These are phyloP conservation scores for Fomitiporia mediterranea DNA, from an alignment of 1,284 basidiomycete species.

Conservation along the genomic window DNA sequence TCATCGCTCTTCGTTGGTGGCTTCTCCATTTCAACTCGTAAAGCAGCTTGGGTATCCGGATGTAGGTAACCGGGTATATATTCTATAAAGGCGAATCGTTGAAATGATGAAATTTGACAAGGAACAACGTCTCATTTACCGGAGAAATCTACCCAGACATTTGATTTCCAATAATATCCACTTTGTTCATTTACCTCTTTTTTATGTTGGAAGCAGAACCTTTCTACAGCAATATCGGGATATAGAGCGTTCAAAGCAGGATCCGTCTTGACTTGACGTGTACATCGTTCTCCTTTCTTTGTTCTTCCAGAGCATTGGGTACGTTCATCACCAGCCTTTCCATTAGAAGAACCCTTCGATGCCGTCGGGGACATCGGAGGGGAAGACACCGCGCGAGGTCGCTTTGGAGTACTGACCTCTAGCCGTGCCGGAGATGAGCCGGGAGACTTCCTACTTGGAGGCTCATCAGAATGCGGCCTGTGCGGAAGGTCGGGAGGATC, in stretches of 20 bases:
- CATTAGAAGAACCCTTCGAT: constrained; percentile 31
- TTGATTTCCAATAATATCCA: constrained; percentile 53
- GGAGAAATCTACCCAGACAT: constrained; percentile 52
- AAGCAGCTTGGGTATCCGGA: constrained; percentile 52
- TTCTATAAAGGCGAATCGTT: constrained; percentile 36
- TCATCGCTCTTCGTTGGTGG: constrained; percentile 52
- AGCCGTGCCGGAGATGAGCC: not conserved
- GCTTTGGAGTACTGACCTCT: not conserved
- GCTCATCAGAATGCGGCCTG: constrained; percentile 13
- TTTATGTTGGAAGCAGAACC: constrained; percentile 66
- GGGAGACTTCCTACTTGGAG: not conserved
- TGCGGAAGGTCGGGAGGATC: constrained; percentile 21
- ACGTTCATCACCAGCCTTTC: constrained; percentile 27
- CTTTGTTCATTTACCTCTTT: constrained; percentile 48
- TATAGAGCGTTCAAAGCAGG: constrained; percentile 37
- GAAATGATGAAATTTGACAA: not conserved
- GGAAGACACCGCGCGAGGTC: constrained; percentile 22
- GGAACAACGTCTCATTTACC: constrained; percentile 32
- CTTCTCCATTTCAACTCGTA: constrained; percentile 70
- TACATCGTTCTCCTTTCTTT: constrained; percentile 59
- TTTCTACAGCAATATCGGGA: constrained; percentile 36
- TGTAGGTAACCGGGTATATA: constrained; percentile 68
- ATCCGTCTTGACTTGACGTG: constrained; percentile 50
- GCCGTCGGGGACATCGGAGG: constrained; percentile 26
- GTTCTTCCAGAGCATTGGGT: constrained; percentile 61